Conservation (phyloP, 805 yeast genomes). For the Vanderwaltozyma tropicalis region DNA sequence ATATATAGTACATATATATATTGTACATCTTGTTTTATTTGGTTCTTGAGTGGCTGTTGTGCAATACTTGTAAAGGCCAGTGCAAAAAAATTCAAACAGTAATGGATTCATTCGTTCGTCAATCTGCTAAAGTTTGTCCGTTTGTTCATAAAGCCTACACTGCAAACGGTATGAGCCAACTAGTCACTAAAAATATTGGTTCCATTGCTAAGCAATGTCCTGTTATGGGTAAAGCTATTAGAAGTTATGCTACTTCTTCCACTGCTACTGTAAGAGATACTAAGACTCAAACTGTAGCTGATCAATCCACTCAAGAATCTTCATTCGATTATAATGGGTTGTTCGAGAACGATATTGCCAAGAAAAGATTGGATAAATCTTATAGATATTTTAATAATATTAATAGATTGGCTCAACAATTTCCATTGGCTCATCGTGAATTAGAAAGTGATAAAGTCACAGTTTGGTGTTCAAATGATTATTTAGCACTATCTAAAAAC, state of each 20-base stretch:
- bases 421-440: constrained; percentile 84
- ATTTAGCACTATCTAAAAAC: constrained; percentile 88
- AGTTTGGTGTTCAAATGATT: constrained; percentile 98
- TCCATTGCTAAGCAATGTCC: constrained; percentile 71
- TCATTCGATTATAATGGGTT: constrained; percentile 64
- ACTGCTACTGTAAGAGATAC: constrained; percentile 28
- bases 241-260: constrained; percentile 6
- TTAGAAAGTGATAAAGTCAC: constrained; percentile 74
- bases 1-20: too few species aligned
- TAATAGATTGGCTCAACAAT: constrained; percentile 88
- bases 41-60: neutral
- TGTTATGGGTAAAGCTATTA: constrained; percentile 76
- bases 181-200: constrained; percentile 29
- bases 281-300: constrained; percentile 25
- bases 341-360: constrained; percentile 53
- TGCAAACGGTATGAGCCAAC: constrained; percentile 7
- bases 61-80: neutral
- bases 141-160: constrained; percentile 43
- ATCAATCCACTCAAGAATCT: constrained; percentile 37
- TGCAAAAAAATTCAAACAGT: too few species aligned
- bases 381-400: constrained; percentile 95
- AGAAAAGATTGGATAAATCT: constrained; percentile 79
- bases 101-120: constrained; percentile 75
- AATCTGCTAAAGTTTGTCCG: constrained; percentile 75
- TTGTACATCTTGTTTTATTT: too few species aligned